Evolutionary conservation across 371 early-diverging fungal species (phyloP).

Genomic region (Saksenaea oblongispora): DNA sequence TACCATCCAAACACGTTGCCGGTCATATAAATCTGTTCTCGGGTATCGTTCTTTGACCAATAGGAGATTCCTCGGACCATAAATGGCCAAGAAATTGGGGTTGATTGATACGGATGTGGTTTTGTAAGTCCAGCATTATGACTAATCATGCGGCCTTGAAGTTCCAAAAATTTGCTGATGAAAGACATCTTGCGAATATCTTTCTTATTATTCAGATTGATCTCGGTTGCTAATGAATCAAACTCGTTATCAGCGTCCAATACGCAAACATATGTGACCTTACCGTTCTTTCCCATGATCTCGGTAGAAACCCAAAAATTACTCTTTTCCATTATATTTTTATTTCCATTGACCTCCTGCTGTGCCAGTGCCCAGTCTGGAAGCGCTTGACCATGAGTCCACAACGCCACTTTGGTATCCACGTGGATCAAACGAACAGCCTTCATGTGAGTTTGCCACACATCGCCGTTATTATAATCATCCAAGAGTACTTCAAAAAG

Average conservation of each 20-base stretch:
- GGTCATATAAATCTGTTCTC: slow-evolving; percentile 92
- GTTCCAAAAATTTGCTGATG: slow-evolving; percentile 83
- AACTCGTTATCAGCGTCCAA: background rate
- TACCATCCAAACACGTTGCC: slow-evolving; percentile 98
- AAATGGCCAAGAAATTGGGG: slow-evolving; percentile 89
- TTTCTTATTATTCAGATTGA: slow-evolving; percentile 38
- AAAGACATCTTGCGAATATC: slow-evolving; percentile 63
- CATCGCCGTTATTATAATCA: slow-evolving; percentile 41
- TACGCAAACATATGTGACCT: background rate
- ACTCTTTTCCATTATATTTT: slow-evolving; percentile 71
- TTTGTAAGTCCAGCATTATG: slow-evolving; percentile 91
- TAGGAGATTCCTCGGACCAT: slow-evolving; percentile 90
- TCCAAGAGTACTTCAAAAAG: slow-evolving; percentile 67
- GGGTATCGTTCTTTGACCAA: slow-evolving; percentile 77
- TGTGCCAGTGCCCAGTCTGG: slow-evolving; percentile 97
- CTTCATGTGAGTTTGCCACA: slow-evolving; percentile 62
- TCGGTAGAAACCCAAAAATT: slow-evolving; percentile 81
- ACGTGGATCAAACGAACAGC: slow-evolving; percentile 72
- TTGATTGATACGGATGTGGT: slow-evolving; percentile 91
- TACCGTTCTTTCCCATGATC: slow-evolving; percentile 68
- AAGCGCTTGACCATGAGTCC: slow-evolving; percentile 72
- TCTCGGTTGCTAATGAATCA: slow-evolving; percentile 24
- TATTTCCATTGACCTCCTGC: slow-evolving; percentile 96
- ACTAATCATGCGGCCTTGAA: slow-evolving; percentile 87
- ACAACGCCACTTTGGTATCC: slow-evolving; percentile 81